phyloP scores from a whole-genome alignment of 371 early-diverging fungal genomes.

The Basidiobolus meristosporus region DNA sequence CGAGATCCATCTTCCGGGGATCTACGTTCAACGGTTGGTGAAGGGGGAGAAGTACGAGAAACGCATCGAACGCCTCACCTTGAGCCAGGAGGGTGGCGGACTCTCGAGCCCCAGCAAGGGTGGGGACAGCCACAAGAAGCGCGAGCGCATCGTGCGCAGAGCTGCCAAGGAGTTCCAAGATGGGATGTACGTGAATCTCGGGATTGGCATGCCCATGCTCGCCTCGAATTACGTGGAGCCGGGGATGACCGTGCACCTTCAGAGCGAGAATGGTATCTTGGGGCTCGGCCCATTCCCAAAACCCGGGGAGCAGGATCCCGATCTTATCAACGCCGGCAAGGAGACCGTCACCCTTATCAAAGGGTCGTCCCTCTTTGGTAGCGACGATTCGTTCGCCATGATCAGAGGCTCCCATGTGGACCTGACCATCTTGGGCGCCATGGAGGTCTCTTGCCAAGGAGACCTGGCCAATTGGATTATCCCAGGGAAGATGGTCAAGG shows the following conservation, averaged over 20 bases:
- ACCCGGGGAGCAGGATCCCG: conserved; percentile 35
- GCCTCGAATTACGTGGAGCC: conserved; percentile 41
- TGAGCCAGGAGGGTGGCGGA: conserved; percentile 6
- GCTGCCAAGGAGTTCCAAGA: conserved; percentile 52
- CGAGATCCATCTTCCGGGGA: conserved; percentile 43
- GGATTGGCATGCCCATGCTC: conserved; percentile 57
- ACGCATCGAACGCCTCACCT: too few relatives aligned
- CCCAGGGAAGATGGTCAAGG: conserved; percentile 54
- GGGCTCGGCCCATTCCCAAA: conserved; percentile 48
- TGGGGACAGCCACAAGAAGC: conserved; percentile 9
- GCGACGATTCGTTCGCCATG: conserved; percentile 43
- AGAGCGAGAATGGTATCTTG: conserved; percentile 49
- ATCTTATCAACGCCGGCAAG: conserved; percentile 49
- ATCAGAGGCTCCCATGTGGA: conserved; percentile 42
- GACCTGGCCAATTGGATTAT: conserved; percentile 57
- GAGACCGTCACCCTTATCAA: conserved; percentile 37
- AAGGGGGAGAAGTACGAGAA: conserved; percentile 40
- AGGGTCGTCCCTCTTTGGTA: conserved; percentile 31
- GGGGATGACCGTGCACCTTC: conserved; percentile 40
- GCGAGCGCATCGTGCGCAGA: conserved; percentile 38
- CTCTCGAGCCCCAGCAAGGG: conserved; percentile 3
- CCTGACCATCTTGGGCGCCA: conserved; percentile 38
- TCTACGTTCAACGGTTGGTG: conserved; percentile 39
- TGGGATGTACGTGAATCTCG: conserved; percentile 47
- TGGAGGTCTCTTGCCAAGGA: conserved; percentile 38